Percentiles rank a stretch among this genome's conserved stretches.
Evolutionary conservation across 2,329 filamentous ascomycete species (phyloP).

Genomic region (Capronia coronata): DNA sequence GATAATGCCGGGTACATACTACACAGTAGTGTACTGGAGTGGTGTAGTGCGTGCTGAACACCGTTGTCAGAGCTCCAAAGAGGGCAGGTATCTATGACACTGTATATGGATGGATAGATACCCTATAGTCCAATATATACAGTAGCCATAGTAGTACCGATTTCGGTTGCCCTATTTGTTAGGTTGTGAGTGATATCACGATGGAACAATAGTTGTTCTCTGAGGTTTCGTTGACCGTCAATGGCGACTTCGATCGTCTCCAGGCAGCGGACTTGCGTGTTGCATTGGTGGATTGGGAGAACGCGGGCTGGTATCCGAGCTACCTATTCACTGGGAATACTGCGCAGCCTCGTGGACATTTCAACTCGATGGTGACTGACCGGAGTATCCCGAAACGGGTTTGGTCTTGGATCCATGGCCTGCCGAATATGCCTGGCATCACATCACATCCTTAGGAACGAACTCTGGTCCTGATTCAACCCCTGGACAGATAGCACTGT

Average conservation of each 20-base stretch:
- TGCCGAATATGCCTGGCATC: not conserved
- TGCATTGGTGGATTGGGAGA: constrained; percentile 31
- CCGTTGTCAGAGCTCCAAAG: too few relatives aligned
- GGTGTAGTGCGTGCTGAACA: too few relatives aligned
- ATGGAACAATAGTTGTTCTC: too few relatives aligned
- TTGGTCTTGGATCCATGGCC: not conserved
- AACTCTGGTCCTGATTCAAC: not conserved
- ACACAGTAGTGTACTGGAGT: too few relatives aligned
- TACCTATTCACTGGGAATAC: constrained; percentile 32
- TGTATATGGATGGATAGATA: too few relatives aligned
- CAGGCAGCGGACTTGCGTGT: constrained; percentile 9
- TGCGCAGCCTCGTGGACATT: constrained; percentile 6
- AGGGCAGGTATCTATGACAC: too few relatives aligned
- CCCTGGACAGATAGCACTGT: not conserved
- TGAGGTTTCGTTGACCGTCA: not conserved
- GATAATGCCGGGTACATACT: too few relatives aligned
- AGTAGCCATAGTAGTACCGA: too few relatives aligned
- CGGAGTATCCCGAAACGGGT: not conserved
- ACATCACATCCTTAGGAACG: not conserved
- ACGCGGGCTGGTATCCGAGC: constrained; percentile 29
- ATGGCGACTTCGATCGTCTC: not conserved
- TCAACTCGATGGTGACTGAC: constrained; percentile 7
- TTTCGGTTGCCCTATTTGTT: too few relatives aligned
- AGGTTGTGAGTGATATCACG: too few relatives aligned
- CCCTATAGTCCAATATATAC: too few relatives aligned